Conservation (phyloP, 495 filamentous ascomycete species). For the Endocarpon pusillum region DNA sequence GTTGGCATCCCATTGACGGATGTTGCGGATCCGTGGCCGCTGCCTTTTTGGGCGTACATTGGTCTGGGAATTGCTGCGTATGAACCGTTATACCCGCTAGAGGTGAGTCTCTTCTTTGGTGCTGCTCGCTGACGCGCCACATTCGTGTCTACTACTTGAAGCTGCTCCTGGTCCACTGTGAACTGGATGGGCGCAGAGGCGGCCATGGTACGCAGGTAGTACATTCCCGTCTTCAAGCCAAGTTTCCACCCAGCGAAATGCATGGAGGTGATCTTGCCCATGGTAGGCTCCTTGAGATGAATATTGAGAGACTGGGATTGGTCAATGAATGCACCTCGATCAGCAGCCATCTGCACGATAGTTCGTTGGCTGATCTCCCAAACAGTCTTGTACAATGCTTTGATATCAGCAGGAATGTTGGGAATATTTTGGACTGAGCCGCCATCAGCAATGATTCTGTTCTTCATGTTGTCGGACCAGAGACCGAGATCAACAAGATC, state of each 20-base stretch:
- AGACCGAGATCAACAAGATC: constrained; percentile 94
- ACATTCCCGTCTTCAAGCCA: constrained; percentile 98
- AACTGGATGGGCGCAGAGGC: constrained; percentile 96
- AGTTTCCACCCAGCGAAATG: constrained; percentile 99
- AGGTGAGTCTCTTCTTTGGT: constrained; percentile 51
- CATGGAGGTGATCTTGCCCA: constrained; percentile 99
- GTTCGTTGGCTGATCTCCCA: constrained; percentile 98
- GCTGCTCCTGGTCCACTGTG: constrained; percentile 92
- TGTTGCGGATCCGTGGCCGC: constrained; percentile 24
- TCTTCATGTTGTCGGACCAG: constrained; percentile 99
- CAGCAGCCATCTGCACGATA: constrained; percentile 93
- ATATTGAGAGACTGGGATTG: constrained; percentile 99
- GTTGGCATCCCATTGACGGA: constrained; percentile 42
- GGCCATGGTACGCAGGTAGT: constrained; percentile 97
- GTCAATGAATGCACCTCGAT: constrained; percentile 95
- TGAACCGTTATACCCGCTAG: constrained; percentile 23
- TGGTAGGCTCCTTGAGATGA: constrained; percentile 95
- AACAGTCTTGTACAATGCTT: constrained; percentile 96
- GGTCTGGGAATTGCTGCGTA: constrained; percentile 44
- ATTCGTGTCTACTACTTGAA: constrained; percentile 75
- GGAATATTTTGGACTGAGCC: constrained; percentile 93
- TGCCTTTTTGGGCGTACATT: constrained; percentile 36
- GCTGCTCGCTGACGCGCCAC: constrained; percentile 42
- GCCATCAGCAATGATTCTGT: constrained; percentile 93
- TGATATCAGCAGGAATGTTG: constrained; percentile 90